Base-by-base conservation (phyloP, 2,329 filamentous ascomycete species). In the Cytospora piceicola region DNA sequence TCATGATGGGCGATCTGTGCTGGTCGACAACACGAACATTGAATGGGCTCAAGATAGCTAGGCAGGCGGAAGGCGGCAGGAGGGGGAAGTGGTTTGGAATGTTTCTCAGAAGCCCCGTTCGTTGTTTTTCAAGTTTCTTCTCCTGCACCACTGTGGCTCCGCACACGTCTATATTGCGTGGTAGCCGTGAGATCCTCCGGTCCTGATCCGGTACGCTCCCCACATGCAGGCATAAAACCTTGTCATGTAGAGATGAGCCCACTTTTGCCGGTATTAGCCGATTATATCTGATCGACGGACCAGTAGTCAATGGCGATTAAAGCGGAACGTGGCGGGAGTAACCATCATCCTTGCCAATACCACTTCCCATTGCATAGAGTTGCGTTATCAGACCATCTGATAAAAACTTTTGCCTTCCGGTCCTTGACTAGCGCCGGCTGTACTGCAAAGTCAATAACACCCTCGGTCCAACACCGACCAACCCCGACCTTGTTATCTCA, bases 371-470 rank as follows among this genome's bases (percentile, higher is more conserved):
- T 49, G 46, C 46, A 49, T n/a, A 11, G 24, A 24, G 7, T 1
- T 49, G 46, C 46, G 24, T 67, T 69, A 69, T 70, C 65, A 49
- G 65, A 69, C 67, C 29, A 63, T 68, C 58, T 57, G 68, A 69
- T 68, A 69, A 69, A 53, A 30, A 22, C 29, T 20, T 32, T 22
- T n/a, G 5, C 34, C 52, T 55, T n/a, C 42, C 20, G 11, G 2
- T 49, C 46, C 46, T 20, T 24, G 9, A 24, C n/a, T 49, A 49
- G 46, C 46, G n/a, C 46, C n/a, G n/a, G n/a, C n/a, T n/a, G n/a
- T n/a, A n/a, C n/a, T 46, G 42, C 42, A 46, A 20, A 11, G 42
- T 46, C 42, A 4, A 42, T 42, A 15, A n/a, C 8, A 3, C 20
- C 2, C 14, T 2, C 8, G 20, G 20, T 9, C 42, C 42, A 46